Percentiles rank a stretch among this genome's conserved stretches.
Conservation (phyloP, 2,329 filamentous ascomycete species). For the Thelonectria discophora region DNA sequence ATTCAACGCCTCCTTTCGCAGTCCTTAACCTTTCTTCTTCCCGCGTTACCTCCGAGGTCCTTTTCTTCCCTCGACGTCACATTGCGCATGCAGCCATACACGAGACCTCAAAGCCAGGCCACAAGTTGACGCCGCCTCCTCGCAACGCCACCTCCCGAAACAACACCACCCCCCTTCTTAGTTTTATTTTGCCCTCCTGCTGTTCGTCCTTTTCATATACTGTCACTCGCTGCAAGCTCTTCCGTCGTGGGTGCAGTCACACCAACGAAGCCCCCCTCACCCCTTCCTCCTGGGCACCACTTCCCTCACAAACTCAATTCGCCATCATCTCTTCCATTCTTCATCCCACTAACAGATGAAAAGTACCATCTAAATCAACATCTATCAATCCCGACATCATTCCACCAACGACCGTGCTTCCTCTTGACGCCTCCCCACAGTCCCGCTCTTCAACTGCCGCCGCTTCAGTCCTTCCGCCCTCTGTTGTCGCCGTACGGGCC, state of each 20-base stretch:
- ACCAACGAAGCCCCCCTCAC: background rate
- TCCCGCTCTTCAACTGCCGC: slow-evolving; percentile 35
- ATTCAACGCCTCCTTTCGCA: slow-evolving; percentile 11
- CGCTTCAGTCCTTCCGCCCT: slow-evolving; percentile 27
- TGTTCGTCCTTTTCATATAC: slow-evolving; percentile 10
- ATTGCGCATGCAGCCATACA: slow-evolving; percentile 26
- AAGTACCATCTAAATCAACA: slow-evolving; percentile 23
- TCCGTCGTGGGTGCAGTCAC: background rate
- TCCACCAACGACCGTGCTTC: slow-evolving; percentile 37
- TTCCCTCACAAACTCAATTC: background rate
- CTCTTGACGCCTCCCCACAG: slow-evolving; percentile 37
- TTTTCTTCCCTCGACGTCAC: slow-evolving; percentile 27
- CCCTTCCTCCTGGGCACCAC: background rate
- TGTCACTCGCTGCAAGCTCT: slow-evolving; percentile 20
- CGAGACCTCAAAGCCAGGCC: slow-evolving; percentile 25
- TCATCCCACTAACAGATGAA: slow-evolving; percentile 13
- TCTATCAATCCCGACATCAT: slow-evolving; percentile 30
- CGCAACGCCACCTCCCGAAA: slow-evolving; percentile 40
- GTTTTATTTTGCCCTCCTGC: background rate
- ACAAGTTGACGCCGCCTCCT: slow-evolving; percentile 18
- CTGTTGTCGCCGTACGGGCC: slow-evolving; percentile 30
- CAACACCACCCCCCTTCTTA: slow-evolving; percentile 26
- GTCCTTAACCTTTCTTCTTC: slow-evolving; percentile 23
- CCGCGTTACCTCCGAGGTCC: slow-evolving; percentile 31
- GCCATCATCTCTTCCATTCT: background rate